Conservation (phyloP, 192 early-diverging fungal genomes). For the Backusella westeae region DNA sequence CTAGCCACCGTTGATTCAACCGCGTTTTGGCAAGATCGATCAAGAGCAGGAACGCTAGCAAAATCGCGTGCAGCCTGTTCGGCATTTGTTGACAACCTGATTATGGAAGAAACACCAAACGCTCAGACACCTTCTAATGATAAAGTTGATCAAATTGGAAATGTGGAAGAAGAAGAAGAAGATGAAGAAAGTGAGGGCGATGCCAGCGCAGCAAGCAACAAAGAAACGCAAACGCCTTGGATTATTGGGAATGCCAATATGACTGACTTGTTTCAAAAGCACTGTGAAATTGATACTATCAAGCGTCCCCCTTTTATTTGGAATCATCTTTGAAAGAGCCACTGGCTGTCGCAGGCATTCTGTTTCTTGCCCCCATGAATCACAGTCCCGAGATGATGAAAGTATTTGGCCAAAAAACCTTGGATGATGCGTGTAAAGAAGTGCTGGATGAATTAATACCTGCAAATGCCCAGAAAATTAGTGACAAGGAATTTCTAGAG, state of each 20-base stretch:
- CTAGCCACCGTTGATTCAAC: no score
- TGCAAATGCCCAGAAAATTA: constrained; percentile 1
- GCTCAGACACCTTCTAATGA: no score
- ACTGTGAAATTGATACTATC: neutral
- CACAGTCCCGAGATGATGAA: constrained; percentile 3
- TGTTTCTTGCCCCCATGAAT: constrained; percentile 12
- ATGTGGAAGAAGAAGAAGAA: no score
- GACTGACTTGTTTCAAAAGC: constrained; percentile 15
- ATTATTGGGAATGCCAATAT: constrained; percentile 4
- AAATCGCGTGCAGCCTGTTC: no score
- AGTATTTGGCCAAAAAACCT: constrained; percentile 11
- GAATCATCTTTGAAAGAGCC: constrained; percentile 5
- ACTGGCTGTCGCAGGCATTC: constrained; percentile 1
- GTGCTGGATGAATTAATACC: constrained; percentile 11
- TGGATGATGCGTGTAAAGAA: constrained; percentile 1
- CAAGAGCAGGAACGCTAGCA: no score
- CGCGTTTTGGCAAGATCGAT: no score
- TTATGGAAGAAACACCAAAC: no score
- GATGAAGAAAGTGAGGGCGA: no score
- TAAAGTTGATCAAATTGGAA: no score
- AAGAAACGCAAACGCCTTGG: neutral
- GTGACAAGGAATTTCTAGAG: neutral
- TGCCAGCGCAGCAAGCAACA: no score
- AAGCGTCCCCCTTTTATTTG: neutral
- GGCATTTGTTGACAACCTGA: no score